Evolutionary conservation across 345 rosid species (phyloP), one percentile per base, ranked within the genome.

Genomic region (Leavenworthia alabamica): DNA sequence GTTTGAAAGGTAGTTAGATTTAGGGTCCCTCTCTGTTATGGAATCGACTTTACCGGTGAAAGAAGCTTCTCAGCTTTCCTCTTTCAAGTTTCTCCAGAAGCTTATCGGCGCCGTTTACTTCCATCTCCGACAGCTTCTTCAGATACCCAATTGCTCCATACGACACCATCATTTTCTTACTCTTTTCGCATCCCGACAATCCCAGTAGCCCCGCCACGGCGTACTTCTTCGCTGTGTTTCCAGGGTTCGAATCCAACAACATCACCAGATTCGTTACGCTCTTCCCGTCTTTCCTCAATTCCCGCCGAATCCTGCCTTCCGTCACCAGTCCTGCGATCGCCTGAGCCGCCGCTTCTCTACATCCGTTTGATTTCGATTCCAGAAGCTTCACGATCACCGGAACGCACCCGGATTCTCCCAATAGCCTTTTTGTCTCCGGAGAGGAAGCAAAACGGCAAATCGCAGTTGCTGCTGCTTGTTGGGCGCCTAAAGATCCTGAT

Each of bases 111-210:
- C 97, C 94, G 0, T 85, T 82, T 29, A 86, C 75, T 61, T 89
- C 99, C 89, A 89, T 83, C 67, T 93, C 99, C 0, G 78, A 68
- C 19, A 93, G 88, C 86, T 89, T 93, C 74, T 86, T 93, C 59
- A 93, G 77, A 59, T 93, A 93, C 28, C 99, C 99, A 1, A 89
- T 86, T 2, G 96, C 99, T 31, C 99, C 97, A 39, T 93, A 84
- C 16, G 97, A 86, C 12, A 93, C 70, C 99, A 93, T 93, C 59
- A 81, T 71, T 71, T 78, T 89, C 84, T 80, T 89, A 61, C 97
- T 85, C 75, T 86, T 93, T 78, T 81, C 84, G 67, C 94, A 77
- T 8, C 90, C 76, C 7, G 96, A 82, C 28, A 92, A 73, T 1
- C 78, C 70, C 60, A 79, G 49, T 0, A 92, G 83, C 75, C 88